Conservation (phyloP, 2,329 filamentous ascomycete species). For the Shiraia bambusicola region DNA sequence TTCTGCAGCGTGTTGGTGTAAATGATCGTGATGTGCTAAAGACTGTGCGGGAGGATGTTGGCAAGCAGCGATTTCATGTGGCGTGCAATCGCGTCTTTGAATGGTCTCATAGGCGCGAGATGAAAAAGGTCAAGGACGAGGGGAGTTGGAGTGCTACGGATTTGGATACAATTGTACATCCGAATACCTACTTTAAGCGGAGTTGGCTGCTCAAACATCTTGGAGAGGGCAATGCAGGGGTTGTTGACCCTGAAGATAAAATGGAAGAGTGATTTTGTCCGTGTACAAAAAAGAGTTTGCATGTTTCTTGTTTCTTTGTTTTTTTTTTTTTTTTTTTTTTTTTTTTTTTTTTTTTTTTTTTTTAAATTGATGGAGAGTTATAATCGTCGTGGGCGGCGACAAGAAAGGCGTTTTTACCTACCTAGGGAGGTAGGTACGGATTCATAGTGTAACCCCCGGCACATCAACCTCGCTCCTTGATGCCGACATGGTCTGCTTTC, state of each 20-base stretch:
- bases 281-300: no score
- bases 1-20: constrained; percentile 79
- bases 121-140: constrained; percentile 55
- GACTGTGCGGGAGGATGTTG: constrained; percentile 84
- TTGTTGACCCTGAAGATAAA: constrained; percentile 31
- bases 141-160: constrained; percentile 61
- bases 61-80: constrained; percentile 86
- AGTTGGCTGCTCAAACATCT: constrained; percentile 87
- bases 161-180: constrained; percentile 93
- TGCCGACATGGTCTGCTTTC: no score
- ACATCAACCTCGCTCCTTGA: no score
- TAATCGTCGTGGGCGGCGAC: no score
- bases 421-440: no score
- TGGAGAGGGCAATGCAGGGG: constrained; percentile 47
- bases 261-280: constrained; percentile 38
- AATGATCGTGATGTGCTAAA: constrained; percentile 74
- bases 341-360: no score
- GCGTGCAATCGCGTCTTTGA: constrained; percentile 97
- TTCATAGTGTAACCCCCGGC: no score
- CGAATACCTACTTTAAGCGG: constrained; percentile 96
- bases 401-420: no score
- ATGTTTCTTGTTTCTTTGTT: no score
- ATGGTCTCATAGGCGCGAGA: constrained; percentile 67
- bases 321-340: no score
- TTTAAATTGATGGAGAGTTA: no score